Evolutionary conservation across 1,284 basidiomycete species (phyloP).

Genomic region (Melampsora abietis-canadensis): DNA sequence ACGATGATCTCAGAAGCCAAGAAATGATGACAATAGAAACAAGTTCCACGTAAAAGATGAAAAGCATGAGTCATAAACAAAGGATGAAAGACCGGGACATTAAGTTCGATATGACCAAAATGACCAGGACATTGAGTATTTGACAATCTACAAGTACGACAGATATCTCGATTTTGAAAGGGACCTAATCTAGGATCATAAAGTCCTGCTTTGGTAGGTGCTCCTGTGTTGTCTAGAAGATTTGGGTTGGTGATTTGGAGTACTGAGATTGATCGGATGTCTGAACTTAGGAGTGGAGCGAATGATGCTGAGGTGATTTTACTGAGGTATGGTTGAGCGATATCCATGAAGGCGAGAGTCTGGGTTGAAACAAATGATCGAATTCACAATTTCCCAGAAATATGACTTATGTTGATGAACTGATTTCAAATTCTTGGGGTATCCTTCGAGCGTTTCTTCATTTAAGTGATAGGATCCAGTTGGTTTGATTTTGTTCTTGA

Average conservation of each 20-base stretch:
- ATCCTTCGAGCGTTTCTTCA: no score
- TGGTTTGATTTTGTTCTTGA: no score
- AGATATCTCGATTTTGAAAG: conserved; percentile 78
- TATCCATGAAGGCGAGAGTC: conserved; percentile 68
- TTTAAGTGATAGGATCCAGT: no score
- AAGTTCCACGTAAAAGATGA: conserved; percentile 81
- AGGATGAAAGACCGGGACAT: conserved; percentile 92
- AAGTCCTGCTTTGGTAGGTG: conserved; percentile 85
- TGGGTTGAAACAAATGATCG: no score
- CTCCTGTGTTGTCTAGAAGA: conserved; percentile 87
- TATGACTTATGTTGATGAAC: no score
- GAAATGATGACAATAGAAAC: conserved; percentile 93
- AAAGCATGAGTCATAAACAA: conserved; percentile 92
- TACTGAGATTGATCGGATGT: conserved; percentile 88
- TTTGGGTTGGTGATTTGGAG: conserved; percentile 93
- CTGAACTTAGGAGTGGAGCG: conserved; percentile 86
- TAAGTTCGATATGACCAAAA: conserved; percentile 98
- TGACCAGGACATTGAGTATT: conserved; percentile 96
- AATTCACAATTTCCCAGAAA: no score
- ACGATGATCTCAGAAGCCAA: conserved; percentile 75
- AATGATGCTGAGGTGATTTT: conserved; percentile 84
- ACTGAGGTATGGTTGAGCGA: conserved; percentile 80
- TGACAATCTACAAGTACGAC: conserved; percentile 84
- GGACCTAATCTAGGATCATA: conserved; percentile 96
- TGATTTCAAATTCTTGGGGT: no score